Base-by-base conservation (phyloP, 441 rosid genomes). In the Euphorbia celastroides region DNA sequence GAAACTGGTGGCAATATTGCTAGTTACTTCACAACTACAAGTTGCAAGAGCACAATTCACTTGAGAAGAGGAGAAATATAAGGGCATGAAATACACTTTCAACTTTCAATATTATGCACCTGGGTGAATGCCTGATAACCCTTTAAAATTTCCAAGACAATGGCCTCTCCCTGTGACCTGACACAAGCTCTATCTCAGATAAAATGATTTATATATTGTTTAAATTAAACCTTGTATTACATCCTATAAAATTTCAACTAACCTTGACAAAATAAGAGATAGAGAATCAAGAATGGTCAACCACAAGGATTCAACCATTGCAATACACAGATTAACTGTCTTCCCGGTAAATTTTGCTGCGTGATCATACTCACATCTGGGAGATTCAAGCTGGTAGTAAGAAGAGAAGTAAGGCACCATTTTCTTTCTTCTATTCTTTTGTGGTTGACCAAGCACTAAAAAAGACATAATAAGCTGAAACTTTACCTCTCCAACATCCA, bases 121-220 rank as follows among this genome's bases (percentile, higher is more conserved):
- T 95, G 99, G 63, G 97, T 95, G 79, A 95, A 95, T 78, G 99
- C 99, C 76, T 95, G 99, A 73, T 95, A 95, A 66, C 97, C 98
- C 82, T 95, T 95, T 60, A 95, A 76, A 77, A 95, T 89, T 81
- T 95, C 99, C 87, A 95, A 80, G 62, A 92, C 90, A 70, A 95
- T 92, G 72, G 99, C 99, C 87, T 95, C 99, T 68, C 98, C 98
- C 72, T 95, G 98, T 56, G 98, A 95, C 92, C 99, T 95, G 80
- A 57, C 78, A 80, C 74, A 80, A 69, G 72, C 48, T 68, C 26
- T 67, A 65, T 51, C 77, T 83, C 76, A 80, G 84, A 70, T 60
- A 57, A 19, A 61, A 28, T 54, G 17, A 48, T 27, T 42, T 9
- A 13, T 20, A 50, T 9, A 13, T 25, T n/a, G 16, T 71, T 60